Conservation (phyloP, 345 rosid genomes). For the Euphorbia lathyris region DNA sequence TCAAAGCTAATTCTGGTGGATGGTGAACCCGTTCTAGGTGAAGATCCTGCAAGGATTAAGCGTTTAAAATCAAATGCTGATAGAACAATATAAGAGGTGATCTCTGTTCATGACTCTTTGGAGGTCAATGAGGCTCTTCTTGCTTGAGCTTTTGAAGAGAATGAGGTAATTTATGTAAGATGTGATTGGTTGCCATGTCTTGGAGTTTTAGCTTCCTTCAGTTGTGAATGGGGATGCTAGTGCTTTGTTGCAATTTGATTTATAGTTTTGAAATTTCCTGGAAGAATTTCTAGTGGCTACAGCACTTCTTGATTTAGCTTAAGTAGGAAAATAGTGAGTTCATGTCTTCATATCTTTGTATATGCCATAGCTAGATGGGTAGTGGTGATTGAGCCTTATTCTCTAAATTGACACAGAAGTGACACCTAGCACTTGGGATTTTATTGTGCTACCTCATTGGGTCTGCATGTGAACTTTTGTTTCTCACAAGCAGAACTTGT, state of each 20-base stretch:
- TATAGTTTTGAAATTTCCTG: not conserved
- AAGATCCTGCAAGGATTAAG: conserved; percentile 66
- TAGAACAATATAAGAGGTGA: conserved; percentile 58
- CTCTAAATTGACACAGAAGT: not conserved
- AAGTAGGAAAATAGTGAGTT: not conserved
- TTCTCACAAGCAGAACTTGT: too few species aligned
- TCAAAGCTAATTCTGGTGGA: conserved; percentile 69
- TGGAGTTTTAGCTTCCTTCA: not conserved
- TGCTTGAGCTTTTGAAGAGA: conserved; percentile 68
- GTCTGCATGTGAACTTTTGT: too few species aligned
- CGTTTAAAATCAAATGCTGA: conserved; percentile 69
- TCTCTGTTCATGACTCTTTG: conserved; percentile 58
- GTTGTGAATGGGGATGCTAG: not conserved
- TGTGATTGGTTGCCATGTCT: not conserved
- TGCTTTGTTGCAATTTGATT: not conserved
- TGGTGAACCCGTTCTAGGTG: too few species aligned
- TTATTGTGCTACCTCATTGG: not conserved
- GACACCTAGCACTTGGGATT: too few species aligned
- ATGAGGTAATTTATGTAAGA: too few species aligned
- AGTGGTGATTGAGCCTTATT: not conserved
- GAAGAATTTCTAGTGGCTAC: not conserved
- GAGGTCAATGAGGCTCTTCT: conserved; percentile 93
- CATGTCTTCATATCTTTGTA: not conserved
- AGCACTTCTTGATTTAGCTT: not conserved
- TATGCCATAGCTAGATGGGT: not conserved